Evolutionary conservation across 2,329 filamentous ascomycete species (phyloP).

Genomic region (Calonectria fujianensis): DNA sequence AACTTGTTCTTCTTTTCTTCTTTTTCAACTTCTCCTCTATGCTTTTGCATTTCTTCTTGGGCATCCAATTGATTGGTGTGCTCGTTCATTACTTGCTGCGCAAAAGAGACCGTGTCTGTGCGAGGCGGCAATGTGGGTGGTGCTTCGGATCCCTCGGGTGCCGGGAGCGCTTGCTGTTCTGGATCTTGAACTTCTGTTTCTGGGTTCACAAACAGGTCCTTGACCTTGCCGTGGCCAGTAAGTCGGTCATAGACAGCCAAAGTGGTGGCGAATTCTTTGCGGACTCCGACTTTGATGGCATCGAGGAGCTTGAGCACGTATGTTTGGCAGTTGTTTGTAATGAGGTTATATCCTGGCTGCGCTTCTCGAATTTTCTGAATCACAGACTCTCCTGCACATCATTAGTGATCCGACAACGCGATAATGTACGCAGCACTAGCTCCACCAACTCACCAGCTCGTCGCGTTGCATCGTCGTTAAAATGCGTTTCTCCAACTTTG

Average conservation of each 20-base stretch:
- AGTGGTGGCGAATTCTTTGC: slow-evolving; percentile 72
- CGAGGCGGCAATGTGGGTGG: background rate
- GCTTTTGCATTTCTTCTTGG: slow-evolving; percentile 2
- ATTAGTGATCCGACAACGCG: slow-evolving; percentile 6
- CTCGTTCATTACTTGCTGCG: slow-evolving; percentile 20
- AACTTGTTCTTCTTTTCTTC: slow-evolving; percentile 42
- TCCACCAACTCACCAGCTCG: slow-evolving; percentile 64
- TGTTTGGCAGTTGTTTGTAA: slow-evolving; percentile 77
- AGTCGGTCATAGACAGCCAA: slow-evolving; percentile 72
- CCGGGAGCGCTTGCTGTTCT: background rate
- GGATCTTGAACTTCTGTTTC: background rate
- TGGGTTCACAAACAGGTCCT: slow-evolving; percentile 66
- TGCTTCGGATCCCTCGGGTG: background rate
- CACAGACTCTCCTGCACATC: slow-evolving; percentile 67
- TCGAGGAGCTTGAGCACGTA: slow-evolving; percentile 73
- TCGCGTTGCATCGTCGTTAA: slow-evolving; percentile 72
- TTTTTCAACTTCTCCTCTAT: slow-evolving; percentile 36
- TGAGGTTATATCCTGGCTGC: slow-evolving; percentile 73
- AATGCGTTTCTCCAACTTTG: slow-evolving; percentile 70
- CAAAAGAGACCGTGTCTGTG: slow-evolving; percentile 1
- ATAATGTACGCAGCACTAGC: too few relatives aligned
- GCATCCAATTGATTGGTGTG: slow-evolving; percentile 20
- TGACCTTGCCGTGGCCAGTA: slow-evolving; percentile 69
- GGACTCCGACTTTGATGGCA: slow-evolving; percentile 70
- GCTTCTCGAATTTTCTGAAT: slow-evolving; percentile 71